Conservation (phyloP, 1,139 yeast species). For the Yamadazyma sp. region DNA sequence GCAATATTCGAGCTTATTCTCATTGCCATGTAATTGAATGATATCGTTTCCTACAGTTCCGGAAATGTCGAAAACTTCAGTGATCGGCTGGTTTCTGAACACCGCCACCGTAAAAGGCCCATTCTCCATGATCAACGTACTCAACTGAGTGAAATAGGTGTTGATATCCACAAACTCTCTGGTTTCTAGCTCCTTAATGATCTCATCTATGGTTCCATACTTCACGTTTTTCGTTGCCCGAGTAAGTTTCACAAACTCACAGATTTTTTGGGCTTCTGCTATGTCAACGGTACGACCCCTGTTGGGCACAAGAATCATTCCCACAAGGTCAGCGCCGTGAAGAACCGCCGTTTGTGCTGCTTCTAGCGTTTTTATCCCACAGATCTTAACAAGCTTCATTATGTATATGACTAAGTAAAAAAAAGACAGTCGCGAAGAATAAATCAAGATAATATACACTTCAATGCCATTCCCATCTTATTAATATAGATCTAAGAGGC, state of each 20-base stretch:
- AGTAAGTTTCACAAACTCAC: slow-evolving; percentile 29
- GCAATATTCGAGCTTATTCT: slow-evolving; percentile 53
- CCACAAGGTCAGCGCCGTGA: slow-evolving; percentile 73
- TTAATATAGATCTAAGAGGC: too few relatives aligned
- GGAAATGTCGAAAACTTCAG: slow-evolving; percentile 54
- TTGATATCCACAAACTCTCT: slow-evolving; percentile 18
- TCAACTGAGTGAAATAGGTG: slow-evolving; percentile 36
- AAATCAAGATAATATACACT: too few relatives aligned
- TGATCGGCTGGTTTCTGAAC: slow-evolving; percentile 75
- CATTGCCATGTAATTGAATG: slow-evolving; percentile 89
- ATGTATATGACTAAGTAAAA: neutral
- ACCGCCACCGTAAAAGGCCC: slow-evolving; percentile 89
- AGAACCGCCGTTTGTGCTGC: slow-evolving; percentile 72
- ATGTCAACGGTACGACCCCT: slow-evolving; percentile 68
- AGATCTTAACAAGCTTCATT: slow-evolving; percentile 59
- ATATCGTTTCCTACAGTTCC: slow-evolving; percentile 60
- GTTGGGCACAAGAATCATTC: slow-evolving; percentile 84
- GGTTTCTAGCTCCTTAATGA: slow-evolving; percentile 18
- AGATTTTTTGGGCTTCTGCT: slow-evolving; percentile 55
- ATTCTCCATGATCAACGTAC: slow-evolving; percentile 34
- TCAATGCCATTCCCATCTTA: too few relatives aligned
- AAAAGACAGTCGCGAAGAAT: neutral
- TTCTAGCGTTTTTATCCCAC: slow-evolving; percentile 71
- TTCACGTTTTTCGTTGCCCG: slow-evolving; percentile 19
- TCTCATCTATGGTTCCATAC: slow-evolving; percentile 21